A percentile compares a stretch with the other conserved stretches of the same genome.
Conservation (phyloP, 768 basidiomycete genomes). For the Dictyophora rubrovolvata region DNA sequence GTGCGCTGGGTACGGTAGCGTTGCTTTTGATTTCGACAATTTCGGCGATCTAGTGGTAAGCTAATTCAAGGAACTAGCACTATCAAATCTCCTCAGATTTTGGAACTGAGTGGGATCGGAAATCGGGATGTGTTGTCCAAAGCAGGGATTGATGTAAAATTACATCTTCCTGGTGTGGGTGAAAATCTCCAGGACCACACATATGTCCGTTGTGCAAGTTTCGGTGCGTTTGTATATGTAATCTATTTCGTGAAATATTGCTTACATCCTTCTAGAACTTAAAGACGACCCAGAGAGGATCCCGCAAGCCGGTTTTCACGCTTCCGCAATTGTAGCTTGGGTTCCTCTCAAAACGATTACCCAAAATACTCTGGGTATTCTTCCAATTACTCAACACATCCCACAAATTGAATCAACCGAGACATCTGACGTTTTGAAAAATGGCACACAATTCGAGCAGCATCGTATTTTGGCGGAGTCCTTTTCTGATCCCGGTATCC, state of each 20-base stretch:
- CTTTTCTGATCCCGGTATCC: neutral
- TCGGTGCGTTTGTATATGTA: neutral
- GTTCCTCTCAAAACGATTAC: neutral
- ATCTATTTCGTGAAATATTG: neutral
- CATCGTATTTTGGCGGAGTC: neutral
- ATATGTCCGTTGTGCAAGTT: neutral
- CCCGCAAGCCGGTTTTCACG: neutral
- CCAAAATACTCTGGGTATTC: neutral
- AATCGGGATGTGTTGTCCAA: slow-evolving; percentile 34
- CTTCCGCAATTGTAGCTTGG: neutral
- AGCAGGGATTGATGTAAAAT: slow-evolving; percentile 36
- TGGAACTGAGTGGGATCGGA: slow-evolving; percentile 65
- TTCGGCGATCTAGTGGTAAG: neutral
- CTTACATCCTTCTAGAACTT: neutral
- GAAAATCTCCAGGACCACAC: slow-evolving; percentile 47
- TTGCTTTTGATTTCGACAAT: neutral
- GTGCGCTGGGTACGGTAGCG: neutral
- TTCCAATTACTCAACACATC: neutral
- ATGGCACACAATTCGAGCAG: neutral
- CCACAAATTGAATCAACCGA: neutral
- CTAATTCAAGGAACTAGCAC: slow-evolving; percentile 24
- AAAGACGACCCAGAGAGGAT: neutral
- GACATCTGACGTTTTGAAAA: neutral
- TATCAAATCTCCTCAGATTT: slow-evolving; percentile 39
- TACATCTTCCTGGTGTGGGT: slow-evolving; percentile 70